These are phyloP conservation scores for Pichia ethanolica DNA, from an alignment of 805 yeast genomes.

Conservation along the genomic window DNA sequence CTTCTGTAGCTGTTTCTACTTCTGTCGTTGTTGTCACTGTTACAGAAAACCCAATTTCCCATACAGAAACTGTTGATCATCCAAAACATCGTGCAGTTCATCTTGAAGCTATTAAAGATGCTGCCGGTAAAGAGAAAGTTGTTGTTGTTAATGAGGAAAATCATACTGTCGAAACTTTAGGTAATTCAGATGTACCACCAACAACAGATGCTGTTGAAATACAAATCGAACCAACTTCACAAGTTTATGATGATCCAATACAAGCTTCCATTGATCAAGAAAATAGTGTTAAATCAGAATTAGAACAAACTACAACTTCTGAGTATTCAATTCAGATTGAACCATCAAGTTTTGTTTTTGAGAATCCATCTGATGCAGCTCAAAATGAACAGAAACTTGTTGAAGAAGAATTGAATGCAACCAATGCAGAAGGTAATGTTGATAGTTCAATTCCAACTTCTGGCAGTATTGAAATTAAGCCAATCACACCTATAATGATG, in stretches of 20 bases:
- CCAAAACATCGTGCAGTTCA: neutral
- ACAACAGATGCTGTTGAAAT: neutral
- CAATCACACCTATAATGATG: neutral
- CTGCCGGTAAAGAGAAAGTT: neutral
- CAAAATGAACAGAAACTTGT: neutral
- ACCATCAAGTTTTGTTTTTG: neutral
- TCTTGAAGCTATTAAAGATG: neutral
- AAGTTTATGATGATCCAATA: neutral
- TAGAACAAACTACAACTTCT: neutral
- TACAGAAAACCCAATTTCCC: neutral
- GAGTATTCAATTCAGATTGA: conserved; percentile 4
- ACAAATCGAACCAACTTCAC: neutral
- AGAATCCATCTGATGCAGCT: neutral
- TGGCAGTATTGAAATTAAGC: neutral
- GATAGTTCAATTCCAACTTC: too few species aligned
- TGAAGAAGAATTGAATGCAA: neutral
- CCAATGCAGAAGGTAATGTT: too few species aligned
- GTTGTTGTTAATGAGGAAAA: neutral
- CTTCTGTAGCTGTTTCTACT: neutral
- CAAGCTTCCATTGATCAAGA: conserved; percentile 1
- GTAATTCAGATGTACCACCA: neutral
- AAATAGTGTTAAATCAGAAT: neutral
- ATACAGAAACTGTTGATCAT: neutral
- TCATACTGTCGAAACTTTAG: neutral
- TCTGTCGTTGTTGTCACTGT: conserved; percentile 2